These are phyloP conservation scores for Panicum hallii DNA, from an alignment of 202 grass and related monocot species.

Conservation along the genomic window DNA sequence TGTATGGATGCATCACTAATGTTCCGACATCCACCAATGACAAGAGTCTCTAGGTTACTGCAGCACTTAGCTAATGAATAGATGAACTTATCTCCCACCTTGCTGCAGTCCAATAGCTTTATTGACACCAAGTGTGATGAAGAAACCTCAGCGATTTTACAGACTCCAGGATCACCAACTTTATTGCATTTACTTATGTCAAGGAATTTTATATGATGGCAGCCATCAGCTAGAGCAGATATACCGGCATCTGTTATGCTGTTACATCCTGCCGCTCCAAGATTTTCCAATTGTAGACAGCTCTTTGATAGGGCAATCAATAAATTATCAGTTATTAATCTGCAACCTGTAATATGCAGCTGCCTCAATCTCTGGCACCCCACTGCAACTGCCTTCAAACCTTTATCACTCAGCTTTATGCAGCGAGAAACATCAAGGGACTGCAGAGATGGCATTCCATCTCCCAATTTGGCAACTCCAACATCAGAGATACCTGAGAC, in stretches of 20 bases:
- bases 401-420: constrained; percentile 84
- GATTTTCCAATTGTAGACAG: constrained; percentile 69
- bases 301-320: constrained; percentile 68
- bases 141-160: constrained; percentile 66
- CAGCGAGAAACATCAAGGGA: constrained; percentile 79
- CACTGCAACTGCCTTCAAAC: constrained; percentile 58
- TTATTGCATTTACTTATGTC: constrained; percentile 94
- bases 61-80: constrained; percentile 72
- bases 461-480: constrained; percentile 67
- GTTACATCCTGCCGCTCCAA: constrained; percentile 68
- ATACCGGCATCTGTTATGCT: constrained; percentile 79
- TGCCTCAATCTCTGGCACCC: constrained; percentile 70
- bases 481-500: constrained; percentile 73
- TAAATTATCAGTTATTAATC: constrained; percentile 77
- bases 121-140: constrained; percentile 64
- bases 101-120: constrained; percentile 78
- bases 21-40: constrained; percentile 75
- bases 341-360: constrained; percentile 63
- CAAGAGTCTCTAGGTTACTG: constrained; percentile 69
- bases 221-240: constrained; percentile 68
- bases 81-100: constrained; percentile 70
- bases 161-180: constrained; percentile 75
- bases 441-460: constrained; percentile 59
- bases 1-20: constrained; percentile 68
- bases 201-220: constrained; percentile 65